Base-by-base conservation (phyloP, 2,329 filamentous ascomycete species). In the Cladobotryum protrusum region DNA sequence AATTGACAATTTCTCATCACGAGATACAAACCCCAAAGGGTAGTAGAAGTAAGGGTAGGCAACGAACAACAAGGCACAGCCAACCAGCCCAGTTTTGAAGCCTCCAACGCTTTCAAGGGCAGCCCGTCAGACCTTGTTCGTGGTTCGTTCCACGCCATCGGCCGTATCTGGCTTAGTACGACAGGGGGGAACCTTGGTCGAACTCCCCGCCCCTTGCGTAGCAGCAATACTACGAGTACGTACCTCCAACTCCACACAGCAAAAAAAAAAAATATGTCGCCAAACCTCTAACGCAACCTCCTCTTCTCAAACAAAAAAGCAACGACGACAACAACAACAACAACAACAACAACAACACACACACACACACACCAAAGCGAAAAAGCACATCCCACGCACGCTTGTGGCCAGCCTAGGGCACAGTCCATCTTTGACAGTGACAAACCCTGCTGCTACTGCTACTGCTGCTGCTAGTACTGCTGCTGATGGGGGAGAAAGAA, bases 281-380 rank as follows among this genome's bases (percentile, higher is more conserved):
- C 24, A 39, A 47, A 44, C 40, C 36, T 48, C 49, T 49, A 44
- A 52, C 45, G 47, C 46, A 52, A 49, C 49, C 49, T 52, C 45
- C 39, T 48, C 49, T 40, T 48, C 49, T 40, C 35, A 4, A 45
- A 43, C 40, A 44, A 51, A 43, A 44, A 45, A 48, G 47, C 48
- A 39, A 47, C 40, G 40, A 47, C 49, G 39, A 50, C 42, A 29
- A 29, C 20, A 24, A 4, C 20, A 24, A 24, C 20, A 24, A 24
- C 24, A 29, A 5, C 24, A 29, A 29, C 20, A 24, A 4, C 20
- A 24, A 24, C 20, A 24, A 24, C 24, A 29, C n/a, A n/a, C n/a
- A n/a, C n/a, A n/a, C n/a, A n/a, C n/a, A 5, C 24, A 29, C 24
- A 29, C 24, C 24, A 29, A n/a, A 29, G 29, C 42, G 15, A 50